Conservation (phyloP, 2,329 filamentous ascomycete genomes). For the Fusarium sp. region DNA sequence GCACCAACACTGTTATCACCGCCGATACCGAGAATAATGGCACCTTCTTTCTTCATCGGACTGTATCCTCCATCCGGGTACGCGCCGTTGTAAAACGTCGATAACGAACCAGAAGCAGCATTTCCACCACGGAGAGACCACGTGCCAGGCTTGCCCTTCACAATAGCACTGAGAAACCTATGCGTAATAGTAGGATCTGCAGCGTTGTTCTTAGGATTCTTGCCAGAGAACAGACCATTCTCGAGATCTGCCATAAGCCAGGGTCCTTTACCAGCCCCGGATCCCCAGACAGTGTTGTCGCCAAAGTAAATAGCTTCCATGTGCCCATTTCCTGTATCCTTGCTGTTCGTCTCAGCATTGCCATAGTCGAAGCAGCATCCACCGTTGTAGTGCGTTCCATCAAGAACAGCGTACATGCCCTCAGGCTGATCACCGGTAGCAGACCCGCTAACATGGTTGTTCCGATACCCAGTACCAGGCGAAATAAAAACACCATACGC, state of each 20-base stretch:
- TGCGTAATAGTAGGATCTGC: conserved; percentile 10
- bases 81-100: conserved; percentile 21
- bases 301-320: conserved; percentile 79
- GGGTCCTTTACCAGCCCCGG: conserved; percentile 68
- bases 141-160: conserved; percentile 15
- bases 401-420: conserved; percentile 29
- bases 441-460: conserved; percentile 15
- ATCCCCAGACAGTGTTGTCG: conserved; percentile 64
- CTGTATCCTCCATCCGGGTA: conserved; percentile 22
- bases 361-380: conserved; percentile 32
- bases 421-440: conserved; percentile 19
- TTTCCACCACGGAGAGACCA: conserved; percentile 26
- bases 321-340: conserved; percentile 69
- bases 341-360: conserved; percentile 57
- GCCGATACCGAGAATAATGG: conserved; percentile 17
- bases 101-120: conserved; percentile 12
- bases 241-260: conserved; percentile 79
- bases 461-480: conserved; percentile 23
- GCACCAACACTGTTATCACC: conserved; percentile 28
- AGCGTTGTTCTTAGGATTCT: conserved; percentile 19
- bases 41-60: conserved; percentile 25
- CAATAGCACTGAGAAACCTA: conserved; percentile 11
- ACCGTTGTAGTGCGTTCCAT: conserved; percentile 28
- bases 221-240: conserved; percentile 72
- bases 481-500: conserved; percentile 30